Conservation (phyloP, 345 rosid genomes). For the Gossypium longicalyx region DNA sequence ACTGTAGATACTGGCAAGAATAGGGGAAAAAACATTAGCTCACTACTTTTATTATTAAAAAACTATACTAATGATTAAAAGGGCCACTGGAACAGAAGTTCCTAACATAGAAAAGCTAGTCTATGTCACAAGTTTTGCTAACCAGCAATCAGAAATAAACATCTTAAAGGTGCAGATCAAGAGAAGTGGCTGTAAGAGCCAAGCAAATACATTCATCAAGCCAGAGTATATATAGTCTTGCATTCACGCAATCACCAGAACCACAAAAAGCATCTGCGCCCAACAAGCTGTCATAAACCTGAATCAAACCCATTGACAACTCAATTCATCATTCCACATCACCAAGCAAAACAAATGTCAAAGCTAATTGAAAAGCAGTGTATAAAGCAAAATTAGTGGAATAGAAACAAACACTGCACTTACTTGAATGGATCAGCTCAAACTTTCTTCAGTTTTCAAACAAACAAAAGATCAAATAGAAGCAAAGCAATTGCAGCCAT, state of each 20-base stretch:
- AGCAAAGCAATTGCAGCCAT: background rate
- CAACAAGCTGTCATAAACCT: slow-evolving; percentile 88
- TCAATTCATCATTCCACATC: slow-evolving; percentile 53
- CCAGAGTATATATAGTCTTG: slow-evolving; percentile 61
- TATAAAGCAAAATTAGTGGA: background rate
- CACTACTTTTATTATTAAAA: slow-evolving; percentile 16
- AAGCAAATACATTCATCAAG: slow-evolving; percentile 73
- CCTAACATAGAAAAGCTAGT: slow-evolving; percentile 37
- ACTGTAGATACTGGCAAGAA: slow-evolving; percentile 9
- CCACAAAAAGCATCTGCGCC: slow-evolving; percentile 87
- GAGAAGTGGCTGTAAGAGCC: slow-evolving; percentile 55
- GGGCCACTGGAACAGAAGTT: slow-evolving; percentile 33
- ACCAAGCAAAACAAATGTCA: slow-evolving; percentile 23
- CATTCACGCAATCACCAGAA: slow-evolving; percentile 85
- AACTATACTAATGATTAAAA: slow-evolving; percentile 28
- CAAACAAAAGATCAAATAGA: background rate
- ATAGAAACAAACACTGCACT: slow-evolving; percentile 3
- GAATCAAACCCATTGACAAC: slow-evolving; percentile 81
- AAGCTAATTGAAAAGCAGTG: slow-evolving; percentile 13
- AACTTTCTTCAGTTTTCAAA: background rate
- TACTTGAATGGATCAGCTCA: background rate
- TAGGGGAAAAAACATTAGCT: background rate
- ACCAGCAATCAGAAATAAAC: slow-evolving; percentile 51
- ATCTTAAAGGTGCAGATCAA: slow-evolving; percentile 50
- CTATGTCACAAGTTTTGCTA: slow-evolving; percentile 43